These are phyloP conservation scores for Triangularia setosa DNA, from an alignment of 2,329 filamentous ascomycete species.

Conservation along the genomic window DNA sequence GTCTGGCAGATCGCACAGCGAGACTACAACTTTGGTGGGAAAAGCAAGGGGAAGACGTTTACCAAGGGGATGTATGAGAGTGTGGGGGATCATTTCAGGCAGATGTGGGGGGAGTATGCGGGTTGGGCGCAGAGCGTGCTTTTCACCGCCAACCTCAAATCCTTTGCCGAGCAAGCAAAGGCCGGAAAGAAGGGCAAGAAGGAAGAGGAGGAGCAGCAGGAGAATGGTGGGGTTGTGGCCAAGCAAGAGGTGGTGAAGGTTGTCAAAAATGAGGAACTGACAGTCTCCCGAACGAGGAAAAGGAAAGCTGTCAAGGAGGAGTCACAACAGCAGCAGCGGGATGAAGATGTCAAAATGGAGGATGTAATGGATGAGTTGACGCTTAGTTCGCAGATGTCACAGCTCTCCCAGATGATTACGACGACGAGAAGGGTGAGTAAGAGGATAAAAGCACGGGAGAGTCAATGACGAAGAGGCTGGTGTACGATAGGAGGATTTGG, in stretches of 20 bases:
- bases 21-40: slow-evolving; percentile 88
- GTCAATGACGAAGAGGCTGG: not conserved
- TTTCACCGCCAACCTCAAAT: slow-evolving; percentile 86
- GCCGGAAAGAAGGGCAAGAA: slow-evolving; percentile 32
- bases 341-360: not conserved
- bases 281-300: slow-evolving; percentile 4
- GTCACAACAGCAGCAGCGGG: not conserved
- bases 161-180: slow-evolving; percentile 68
- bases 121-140: slow-evolving; percentile 98
- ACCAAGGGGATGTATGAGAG: slow-evolving; percentile 87
- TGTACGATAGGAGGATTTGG: not conserved
- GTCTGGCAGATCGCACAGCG: slow-evolving; percentile 97
- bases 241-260: not conserved
- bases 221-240: slow-evolving; percentile 14
- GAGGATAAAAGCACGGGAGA: slow-evolving; percentile 6
- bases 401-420: not conserved
- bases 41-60: slow-evolving; percentile 70
- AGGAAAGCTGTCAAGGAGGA: not conserved
- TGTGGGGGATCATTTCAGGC: slow-evolving; percentile 83
- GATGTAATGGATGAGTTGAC: not conserved
- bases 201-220: slow-evolving; percentile 21
- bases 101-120: slow-evolving; percentile 86
- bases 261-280: not conserved
- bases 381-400: not conserved
- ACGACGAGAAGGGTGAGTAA: slow-evolving; percentile 13